phyloP scores from a whole-genome alignment of 2,329 filamentous ascomycete genomes.

The Clonostachys chloroleuca region DNA sequence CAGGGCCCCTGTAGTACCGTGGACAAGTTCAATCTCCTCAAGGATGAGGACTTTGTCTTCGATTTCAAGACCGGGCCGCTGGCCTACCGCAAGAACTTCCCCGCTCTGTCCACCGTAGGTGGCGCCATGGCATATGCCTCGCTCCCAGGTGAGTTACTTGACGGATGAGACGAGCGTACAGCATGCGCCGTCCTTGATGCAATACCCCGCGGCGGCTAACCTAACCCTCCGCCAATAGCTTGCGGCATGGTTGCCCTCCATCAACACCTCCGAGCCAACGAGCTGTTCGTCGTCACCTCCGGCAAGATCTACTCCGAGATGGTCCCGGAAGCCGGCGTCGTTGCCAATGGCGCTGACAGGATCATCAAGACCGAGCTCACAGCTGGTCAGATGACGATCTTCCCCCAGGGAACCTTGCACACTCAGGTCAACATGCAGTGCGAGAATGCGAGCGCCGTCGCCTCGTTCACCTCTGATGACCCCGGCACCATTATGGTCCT shows the following conservation, averaged over 20 bases:
- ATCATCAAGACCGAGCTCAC: conserved; percentile 28
- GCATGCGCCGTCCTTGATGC: no score
- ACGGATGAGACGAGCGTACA: no score
- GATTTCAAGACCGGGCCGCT: conserved; percentile 38
- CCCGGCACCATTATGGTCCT: conserved; percentile 36
- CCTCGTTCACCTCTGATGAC: conserved; percentile 39
- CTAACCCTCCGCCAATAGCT: conserved; percentile 5
- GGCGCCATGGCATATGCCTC: conserved; percentile 41
- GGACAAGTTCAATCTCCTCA: conserved; percentile 31
- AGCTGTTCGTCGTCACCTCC: conserved; percentile 40
- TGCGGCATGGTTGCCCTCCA: conserved; percentile 50
- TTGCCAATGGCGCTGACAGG: conserved; percentile 21
- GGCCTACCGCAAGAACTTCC: conserved; percentile 45
- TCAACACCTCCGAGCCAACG: conserved; percentile 41
- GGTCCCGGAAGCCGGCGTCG: conserved; percentile 39
- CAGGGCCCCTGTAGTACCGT: conserved; percentile 14
- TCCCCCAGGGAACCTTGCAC: conserved; percentile 45
- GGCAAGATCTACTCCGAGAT: conserved; percentile 39
- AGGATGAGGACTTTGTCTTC: conserved; percentile 36
- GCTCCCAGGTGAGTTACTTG: conserved; percentile 22
- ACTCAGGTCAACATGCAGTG: conserved; percentile 48
- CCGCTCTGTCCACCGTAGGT: conserved; percentile 44
- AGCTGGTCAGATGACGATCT: conserved; percentile 39
- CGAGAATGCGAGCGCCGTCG: conserved; percentile 37
- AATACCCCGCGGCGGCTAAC: no score